A percentile compares a stretch with the other conserved stretches of the same genome.
Evolutionary conservation across 805 yeast species (phyloP).

Genomic region (Metschnikowia matae): DNA sequence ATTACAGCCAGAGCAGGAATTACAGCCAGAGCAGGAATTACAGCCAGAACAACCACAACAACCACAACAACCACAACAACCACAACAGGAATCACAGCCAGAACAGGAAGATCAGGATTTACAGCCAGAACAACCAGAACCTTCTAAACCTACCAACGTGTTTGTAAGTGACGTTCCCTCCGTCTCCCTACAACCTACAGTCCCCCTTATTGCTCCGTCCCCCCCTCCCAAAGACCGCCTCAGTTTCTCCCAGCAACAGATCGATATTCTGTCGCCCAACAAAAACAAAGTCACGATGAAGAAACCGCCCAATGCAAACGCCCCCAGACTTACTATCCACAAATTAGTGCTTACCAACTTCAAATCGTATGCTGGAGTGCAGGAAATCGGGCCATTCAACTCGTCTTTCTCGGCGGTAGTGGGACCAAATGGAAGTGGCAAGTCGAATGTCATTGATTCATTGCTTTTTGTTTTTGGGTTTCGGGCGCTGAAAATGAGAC

Average conservation of each 20-base stretch:
- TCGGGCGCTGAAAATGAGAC: slow-evolving; percentile 95
- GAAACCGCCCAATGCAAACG: slow-evolving; percentile 17
- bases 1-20: neutral
- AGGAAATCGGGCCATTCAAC: slow-evolving; percentile 92
- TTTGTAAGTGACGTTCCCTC: slow-evolving; percentile 2
- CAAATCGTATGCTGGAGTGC: slow-evolving; percentile 93
- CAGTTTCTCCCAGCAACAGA: slow-evolving; percentile 25
- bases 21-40: too few species aligned
- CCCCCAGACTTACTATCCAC: slow-evolving; percentile 69
- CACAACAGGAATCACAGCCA: neutral
- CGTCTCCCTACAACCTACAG: neutral
- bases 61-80: too few species aligned
- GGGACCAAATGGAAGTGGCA: slow-evolving; percentile 98
- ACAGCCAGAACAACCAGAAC: too few species aligned
- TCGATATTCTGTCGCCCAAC: slow-evolving; percentile 25
- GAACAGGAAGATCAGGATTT: too few species aligned
- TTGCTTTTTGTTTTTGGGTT: slow-evolving; percentile 96
- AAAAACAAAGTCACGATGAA: slow-evolving; percentile 21
- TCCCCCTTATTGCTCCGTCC: neutral
- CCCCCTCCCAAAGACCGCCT: slow-evolving; percentile 11
- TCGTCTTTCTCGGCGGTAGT: slow-evolving; percentile 93
- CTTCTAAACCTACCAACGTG: neutral
- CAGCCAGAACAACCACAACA: neutral
- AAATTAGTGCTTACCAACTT: slow-evolving; percentile 75
- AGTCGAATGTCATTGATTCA: slow-evolving; percentile 95